These are phyloP conservation scores for Leccinellum rugosiceps DNA, from an alignment of 768 basidiomycete species.

Conservation along the genomic window DNA sequence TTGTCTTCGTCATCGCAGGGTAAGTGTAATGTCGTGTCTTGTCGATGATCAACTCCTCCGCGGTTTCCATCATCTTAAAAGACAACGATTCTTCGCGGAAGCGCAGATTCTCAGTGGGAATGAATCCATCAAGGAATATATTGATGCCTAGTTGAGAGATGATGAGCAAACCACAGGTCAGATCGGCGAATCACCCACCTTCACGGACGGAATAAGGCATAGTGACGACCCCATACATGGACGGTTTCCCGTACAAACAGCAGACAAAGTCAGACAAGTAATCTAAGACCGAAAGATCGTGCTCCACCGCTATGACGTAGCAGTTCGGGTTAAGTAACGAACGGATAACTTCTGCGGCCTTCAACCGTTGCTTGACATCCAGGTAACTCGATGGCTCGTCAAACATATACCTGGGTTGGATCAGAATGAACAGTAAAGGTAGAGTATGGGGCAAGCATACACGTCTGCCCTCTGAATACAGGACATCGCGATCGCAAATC, in stretches of 20 bases:
- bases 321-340: conserved; percentile 75
- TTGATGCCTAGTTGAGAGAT: conserved; percentile 49
- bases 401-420: conserved; percentile 82
- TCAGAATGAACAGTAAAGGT: not conserved
- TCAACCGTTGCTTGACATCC: conserved; percentile 93
- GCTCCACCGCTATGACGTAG: conserved; percentile 97
- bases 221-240: conserved; percentile 97
- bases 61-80: conserved; percentile 97
- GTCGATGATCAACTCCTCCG: conserved; percentile 83
- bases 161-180: not conserved
- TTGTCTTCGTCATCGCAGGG: conserved; percentile 95
- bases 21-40: conserved; percentile 90
- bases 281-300: conserved; percentile 97
- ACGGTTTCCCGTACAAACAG: conserved; percentile 95
- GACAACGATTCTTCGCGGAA: conserved; percentile 94
- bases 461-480: conserved; percentile 95
- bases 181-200: conserved; percentile 47
- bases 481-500: conserved; percentile 98
- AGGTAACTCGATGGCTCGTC: conserved; percentile 99
- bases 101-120: conserved; percentile 97
- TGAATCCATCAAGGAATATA: conserved; percentile 94
- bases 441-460: conserved; percentile 44
- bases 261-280: conserved; percentile 99
- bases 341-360: conserved; percentile 94
- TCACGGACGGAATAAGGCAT: conserved; percentile 98